Percentiles rank a stretch among this genome's conserved stretches.
phyloP scores from a whole-genome alignment of 495 filamentous ascomycete genomes.

The Peziza echinospora region DNA sequence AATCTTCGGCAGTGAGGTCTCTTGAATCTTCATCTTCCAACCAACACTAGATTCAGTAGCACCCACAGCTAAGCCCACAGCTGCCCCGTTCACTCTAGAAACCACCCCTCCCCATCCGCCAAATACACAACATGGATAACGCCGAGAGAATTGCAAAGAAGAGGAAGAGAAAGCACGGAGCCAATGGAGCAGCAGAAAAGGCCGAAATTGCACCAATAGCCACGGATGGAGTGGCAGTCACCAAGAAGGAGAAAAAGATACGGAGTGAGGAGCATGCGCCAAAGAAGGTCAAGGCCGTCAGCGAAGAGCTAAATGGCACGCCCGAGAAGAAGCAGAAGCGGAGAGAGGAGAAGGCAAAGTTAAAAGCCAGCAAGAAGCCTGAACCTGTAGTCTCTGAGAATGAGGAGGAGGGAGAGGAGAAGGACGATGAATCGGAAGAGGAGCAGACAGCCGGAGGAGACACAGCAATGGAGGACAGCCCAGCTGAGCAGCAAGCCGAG shows the following conservation, averaged over 20 bases:
- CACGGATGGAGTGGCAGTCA: slow-evolving; percentile 16
- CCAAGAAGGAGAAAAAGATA: slow-evolving; percentile 11
- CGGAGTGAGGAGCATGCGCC: neutral
- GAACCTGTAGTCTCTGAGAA: slow-evolving; percentile 20
- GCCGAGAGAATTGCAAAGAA: slow-evolving; percentile 12
- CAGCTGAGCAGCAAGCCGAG: slow-evolving; percentile 16
- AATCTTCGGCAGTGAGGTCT: too few species aligned
- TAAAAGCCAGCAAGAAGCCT: slow-evolving; percentile 22
- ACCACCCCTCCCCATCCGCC: too few species aligned
- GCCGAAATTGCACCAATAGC: slow-evolving; percentile 7
- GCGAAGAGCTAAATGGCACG: slow-evolving; percentile 1
- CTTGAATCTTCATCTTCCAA: too few species aligned
- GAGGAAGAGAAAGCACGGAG: slow-evolving; percentile 27
- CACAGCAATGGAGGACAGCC: slow-evolving; percentile 8
- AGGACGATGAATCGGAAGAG: slow-evolving; percentile 1
- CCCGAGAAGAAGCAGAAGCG: slow-evolving; percentile 2
- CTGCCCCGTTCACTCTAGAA: too few species aligned
- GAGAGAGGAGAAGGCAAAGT: slow-evolving; percentile 3
- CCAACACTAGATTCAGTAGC: too few species aligned
- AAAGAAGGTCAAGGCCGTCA: neutral
- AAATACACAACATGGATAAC: too few species aligned
- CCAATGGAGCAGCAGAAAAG: neutral
- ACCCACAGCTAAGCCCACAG: too few species aligned
- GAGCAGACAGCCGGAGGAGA: too few species aligned
- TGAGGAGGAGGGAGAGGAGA: slow-evolving; percentile 4